Percentiles rank a stretch among this genome's conserved stretches.
phyloP scores from a whole-genome alignment of 2,329 filamentous ascomycete genomes.

The Colletotrichum incanum region DNA sequence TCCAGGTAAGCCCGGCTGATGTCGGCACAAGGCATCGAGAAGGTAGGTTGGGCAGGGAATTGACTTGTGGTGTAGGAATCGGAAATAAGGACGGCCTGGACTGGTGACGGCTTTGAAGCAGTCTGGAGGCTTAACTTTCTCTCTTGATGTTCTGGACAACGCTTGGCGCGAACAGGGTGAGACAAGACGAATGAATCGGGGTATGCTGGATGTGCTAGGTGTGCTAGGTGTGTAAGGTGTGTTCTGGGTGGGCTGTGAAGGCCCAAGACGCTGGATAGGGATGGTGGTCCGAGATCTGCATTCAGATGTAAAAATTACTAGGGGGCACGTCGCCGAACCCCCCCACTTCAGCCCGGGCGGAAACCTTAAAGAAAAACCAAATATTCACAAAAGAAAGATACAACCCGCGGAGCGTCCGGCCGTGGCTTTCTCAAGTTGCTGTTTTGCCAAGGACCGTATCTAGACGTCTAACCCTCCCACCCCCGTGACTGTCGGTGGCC shows the following conservation, averaged over 20 bases:
- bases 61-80: background rate
- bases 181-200: slow-evolving; percentile 2
- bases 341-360: background rate
- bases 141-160: background rate
- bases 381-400: background rate
- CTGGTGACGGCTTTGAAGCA: background rate
- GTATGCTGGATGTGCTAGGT: too few relatives aligned
- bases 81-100: background rate
- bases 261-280: background rate
- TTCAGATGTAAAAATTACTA: slow-evolving; percentile 6
- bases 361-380: slow-evolving; percentile 3
- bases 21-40: slow-evolving; percentile 27
- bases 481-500: background rate
- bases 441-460: background rate
- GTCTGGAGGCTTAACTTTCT: background rate
- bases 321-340: slow-evolving; percentile 1
- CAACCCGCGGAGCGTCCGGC: too few relatives aligned
- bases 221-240: background rate
- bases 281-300: slow-evolving; percentile 1
- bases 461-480: background rate
- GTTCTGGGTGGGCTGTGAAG: background rate
- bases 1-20: slow-evolving; percentile 14
- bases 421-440: background rate
- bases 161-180: background rate
- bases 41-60: background rate